phyloP scores from a whole-genome alignment of 768 basidiomycete genomes.

The Tricholoma flavovirens region DNA sequence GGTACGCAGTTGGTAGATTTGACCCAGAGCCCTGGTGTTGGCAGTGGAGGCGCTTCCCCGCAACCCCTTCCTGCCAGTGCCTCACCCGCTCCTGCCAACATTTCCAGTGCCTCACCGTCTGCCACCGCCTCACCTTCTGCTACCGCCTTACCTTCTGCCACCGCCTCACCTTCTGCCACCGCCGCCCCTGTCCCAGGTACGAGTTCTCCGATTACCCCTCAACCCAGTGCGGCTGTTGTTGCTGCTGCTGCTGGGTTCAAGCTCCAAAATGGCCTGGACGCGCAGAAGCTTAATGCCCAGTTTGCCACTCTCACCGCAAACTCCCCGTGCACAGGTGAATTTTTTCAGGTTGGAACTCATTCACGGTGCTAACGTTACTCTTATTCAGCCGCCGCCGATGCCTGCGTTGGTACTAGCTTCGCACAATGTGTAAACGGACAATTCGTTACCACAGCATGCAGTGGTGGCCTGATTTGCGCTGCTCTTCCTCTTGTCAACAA shows the following conservation, averaged over 20 bases:
- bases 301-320: conserved; percentile 32
- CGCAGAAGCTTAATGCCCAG: conserved; percentile 33
- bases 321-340: conserved; percentile 32
- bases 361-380: conserved; percentile 6
- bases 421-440: conserved; percentile 45
- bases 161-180: conserved; percentile 12
- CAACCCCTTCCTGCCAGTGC: conserved; percentile 8
- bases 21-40: conserved; percentile 30
- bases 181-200: conserved; percentile 5
- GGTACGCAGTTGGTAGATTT: conserved; percentile 37
- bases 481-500: conserved; percentile 53
- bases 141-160: too few species aligned
- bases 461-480: conserved; percentile 32
- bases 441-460: conserved; percentile 34
- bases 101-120: too few species aligned
- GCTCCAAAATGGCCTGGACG: conserved; percentile 32
- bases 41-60: conserved; percentile 4
- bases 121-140: background rate
- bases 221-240: conserved; percentile 9
- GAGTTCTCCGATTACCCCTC: background rate
- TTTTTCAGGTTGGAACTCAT: background rate
- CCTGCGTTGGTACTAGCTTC: conserved; percentile 38
- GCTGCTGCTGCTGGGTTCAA: conserved; percentile 20
- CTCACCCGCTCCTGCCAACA: too few species aligned
- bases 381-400: conserved; percentile 31